Conservation (phyloP, 2,329 filamentous ascomycete genomes). For the Elsinoe fawcettii region DNA sequence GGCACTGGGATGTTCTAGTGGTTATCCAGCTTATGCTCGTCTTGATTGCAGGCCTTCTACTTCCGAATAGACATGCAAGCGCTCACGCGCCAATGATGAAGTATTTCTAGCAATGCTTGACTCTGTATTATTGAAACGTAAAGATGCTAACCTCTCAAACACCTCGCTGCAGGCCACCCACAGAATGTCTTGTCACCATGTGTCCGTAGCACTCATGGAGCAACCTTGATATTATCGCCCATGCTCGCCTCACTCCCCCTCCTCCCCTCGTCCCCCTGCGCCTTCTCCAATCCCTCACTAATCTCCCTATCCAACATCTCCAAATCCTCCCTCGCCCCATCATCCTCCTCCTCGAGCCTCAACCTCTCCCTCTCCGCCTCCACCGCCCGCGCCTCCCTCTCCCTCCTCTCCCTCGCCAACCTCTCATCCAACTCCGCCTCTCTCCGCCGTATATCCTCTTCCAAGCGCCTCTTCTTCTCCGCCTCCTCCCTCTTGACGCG, state of each 20-base stretch:
- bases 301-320: conserved; percentile 12
- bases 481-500: not conserved
- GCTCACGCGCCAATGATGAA: not conserved
- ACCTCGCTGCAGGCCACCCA: not conserved
- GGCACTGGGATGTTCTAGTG: not conserved
- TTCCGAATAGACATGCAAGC: not conserved
- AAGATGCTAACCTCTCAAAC: not conserved
- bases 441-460: not conserved
- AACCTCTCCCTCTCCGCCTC: conserved; percentile 1
- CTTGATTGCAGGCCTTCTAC: not conserved
- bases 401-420: not conserved
- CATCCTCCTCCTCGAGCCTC: conserved; percentile 3
- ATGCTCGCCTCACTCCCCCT: not conserved
- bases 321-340: conserved; percentile 6
- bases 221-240: conserved; percentile 8
- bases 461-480: conserved; percentile 1
- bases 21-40: not conserved
- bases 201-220: not conserved
- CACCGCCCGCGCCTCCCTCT: not conserved
- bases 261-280: not conserved
- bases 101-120: not conserved
- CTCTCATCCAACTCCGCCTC: not conserved
- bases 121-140: not conserved
- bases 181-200: no score
- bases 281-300: conserved; percentile 1